phyloP scores from a whole-genome alignment of 371 early-diverging fungal species.

The Apophysomyces elegans region DNA sequence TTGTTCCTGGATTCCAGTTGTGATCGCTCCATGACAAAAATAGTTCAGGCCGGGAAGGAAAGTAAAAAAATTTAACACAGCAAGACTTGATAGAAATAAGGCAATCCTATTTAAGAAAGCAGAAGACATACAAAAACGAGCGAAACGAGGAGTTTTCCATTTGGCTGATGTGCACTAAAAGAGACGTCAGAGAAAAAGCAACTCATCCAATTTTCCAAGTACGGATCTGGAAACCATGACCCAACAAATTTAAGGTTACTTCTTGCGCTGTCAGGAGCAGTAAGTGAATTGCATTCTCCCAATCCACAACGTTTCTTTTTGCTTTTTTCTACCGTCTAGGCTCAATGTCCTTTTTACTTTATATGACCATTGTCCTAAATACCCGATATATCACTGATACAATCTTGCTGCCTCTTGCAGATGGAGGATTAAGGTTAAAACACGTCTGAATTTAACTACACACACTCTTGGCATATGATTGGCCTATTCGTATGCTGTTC shows the following conservation, averaged over 20 bases:
- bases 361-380: too few species aligned
- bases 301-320: too few species aligned
- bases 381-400: too few species aligned
- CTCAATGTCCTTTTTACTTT: too few species aligned
- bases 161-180: neutral
- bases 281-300: neutral
- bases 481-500: too few species aligned
- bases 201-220: neutral
- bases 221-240: slow-evolving; percentile 4
- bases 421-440: too few species aligned
- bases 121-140: neutral
- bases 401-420: too few species aligned
- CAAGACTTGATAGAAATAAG: neutral
- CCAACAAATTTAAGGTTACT: neutral
- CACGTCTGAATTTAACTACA: too few species aligned
- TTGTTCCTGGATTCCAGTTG: slow-evolving; percentile 26
- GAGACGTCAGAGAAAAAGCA: slow-evolving; percentile 2
- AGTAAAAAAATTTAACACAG: neutral
- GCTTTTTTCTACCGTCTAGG: too few species aligned
- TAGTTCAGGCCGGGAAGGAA: neutral
- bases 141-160: slow-evolving; percentile 8
- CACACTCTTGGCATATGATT: too few species aligned
- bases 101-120: neutral
- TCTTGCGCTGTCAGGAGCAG: slow-evolving; percentile 1
- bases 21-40: neutral